Conservation (phyloP, 164 flowering plant genomes). For the Magnolia kwangsiensis region DNA sequence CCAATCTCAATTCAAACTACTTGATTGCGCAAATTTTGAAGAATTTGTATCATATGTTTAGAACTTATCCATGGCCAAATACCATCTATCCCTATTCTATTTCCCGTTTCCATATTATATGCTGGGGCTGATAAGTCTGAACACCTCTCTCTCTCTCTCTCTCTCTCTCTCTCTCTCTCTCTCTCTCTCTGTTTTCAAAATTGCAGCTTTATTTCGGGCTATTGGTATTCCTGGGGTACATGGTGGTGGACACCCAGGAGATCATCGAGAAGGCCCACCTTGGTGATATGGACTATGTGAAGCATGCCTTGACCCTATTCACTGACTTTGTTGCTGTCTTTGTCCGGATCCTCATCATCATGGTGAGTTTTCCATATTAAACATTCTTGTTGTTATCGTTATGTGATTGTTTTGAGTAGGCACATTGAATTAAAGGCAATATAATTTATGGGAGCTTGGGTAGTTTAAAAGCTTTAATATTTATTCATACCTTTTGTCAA, state of each 20-base stretch:
- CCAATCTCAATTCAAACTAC: no score
- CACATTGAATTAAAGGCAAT: no score
- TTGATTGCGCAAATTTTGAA: no score
- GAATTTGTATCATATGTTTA: no score
- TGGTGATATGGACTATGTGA: constrained; percentile 88
- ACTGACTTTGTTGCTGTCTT: constrained; percentile 84
- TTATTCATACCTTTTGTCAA: background rate
- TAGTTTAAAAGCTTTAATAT: no score
- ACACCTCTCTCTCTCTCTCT: no score
- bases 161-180: no score
- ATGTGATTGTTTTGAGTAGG: no score
- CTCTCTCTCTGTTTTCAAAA: background rate
- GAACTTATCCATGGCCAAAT: background rate
- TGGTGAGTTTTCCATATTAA: constrained; percentile 47
- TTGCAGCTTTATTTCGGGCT: constrained; percentile 87
- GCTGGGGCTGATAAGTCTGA: background rate
- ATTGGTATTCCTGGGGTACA: constrained; percentile 86
- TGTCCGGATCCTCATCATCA: constrained; percentile 73
- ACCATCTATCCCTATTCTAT: background rate
- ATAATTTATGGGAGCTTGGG: no score
- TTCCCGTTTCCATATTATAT: background rate
- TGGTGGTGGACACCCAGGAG: constrained; percentile 92
- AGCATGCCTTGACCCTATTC: constrained; percentile 85
- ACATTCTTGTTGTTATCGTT: background rate
- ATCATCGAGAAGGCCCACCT: constrained; percentile 89